phyloP scores from a whole-genome alignment of 768 basidiomycete species.

The Tulasnella sp. region DNA sequence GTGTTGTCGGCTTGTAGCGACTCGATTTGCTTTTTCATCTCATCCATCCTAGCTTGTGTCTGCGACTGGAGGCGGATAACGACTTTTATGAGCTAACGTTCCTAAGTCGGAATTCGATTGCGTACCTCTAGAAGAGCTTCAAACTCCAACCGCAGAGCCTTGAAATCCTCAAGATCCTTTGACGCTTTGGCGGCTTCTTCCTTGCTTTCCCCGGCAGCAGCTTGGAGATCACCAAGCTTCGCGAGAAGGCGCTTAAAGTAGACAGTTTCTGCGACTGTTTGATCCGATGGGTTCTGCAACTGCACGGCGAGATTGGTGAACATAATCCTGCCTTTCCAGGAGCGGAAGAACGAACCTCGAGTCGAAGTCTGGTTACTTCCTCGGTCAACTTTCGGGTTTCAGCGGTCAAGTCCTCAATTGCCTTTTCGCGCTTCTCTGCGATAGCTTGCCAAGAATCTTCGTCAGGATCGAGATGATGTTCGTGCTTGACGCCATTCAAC shows the following conservation, averaged over 20 bases:
- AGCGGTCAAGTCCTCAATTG: conserved; percentile 37
- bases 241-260: conserved; percentile 48
- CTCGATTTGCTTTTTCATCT: conserved; percentile 45
- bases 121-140: conserved; percentile 15
- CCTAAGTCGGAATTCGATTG: neutral
- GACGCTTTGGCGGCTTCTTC: conserved; percentile 24
- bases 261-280: conserved; percentile 35
- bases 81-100: neutral
- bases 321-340: neutral
- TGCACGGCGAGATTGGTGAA: neutral
- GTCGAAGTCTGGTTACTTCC: conserved; percentile 33
- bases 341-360: conserved; percentile 30
- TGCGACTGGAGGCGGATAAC: conserved; percentile 24
- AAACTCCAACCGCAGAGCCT: conserved; percentile 18
- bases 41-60: conserved; percentile 44
- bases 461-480: neutral
- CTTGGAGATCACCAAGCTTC: conserved; percentile 39
- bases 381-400: conserved; percentile 30
- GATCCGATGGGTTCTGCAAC: conserved; percentile 27
- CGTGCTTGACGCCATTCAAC: neutral
- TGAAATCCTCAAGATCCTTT: conserved; percentile 19
- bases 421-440: conserved; percentile 25
- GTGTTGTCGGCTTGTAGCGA: conserved; percentile 57
- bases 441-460: conserved; percentile 33
- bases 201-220: conserved; percentile 32